phyloP scores from a whole-genome alignment of 345 rosid genomes.

The Mallotus nudiflorus region DNA sequence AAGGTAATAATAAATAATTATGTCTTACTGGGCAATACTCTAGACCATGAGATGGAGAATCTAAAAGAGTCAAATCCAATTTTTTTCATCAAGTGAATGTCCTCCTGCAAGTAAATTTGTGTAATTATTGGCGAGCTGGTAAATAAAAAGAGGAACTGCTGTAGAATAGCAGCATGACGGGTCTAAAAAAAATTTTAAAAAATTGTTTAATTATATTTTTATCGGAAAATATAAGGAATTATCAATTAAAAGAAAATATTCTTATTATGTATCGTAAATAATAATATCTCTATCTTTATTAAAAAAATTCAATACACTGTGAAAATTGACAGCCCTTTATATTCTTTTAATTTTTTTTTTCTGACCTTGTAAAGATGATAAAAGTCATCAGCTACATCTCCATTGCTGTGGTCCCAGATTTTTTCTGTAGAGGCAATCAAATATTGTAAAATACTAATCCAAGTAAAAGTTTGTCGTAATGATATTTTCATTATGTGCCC shows the following conservation, averaged over 20 bases:
- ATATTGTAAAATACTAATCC: too few relatives aligned
- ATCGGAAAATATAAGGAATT: too few relatives aligned
- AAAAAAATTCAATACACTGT: too few relatives aligned
- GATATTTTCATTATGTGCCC: too few relatives aligned
- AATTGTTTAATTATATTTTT: too few relatives aligned
- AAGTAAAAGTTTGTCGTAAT: too few relatives aligned
- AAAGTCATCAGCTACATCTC: constrained; percentile 29
- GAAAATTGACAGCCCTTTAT: too few relatives aligned
- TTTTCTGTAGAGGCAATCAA: background rate
- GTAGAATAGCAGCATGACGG: background rate
- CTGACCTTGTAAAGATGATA: constrained; percentile 29
- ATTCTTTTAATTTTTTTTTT: too few relatives aligned
- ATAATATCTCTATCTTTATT: too few relatives aligned
- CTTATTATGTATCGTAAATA: too few relatives aligned
- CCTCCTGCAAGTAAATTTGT: constrained; percentile 16
- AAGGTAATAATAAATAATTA: background rate
- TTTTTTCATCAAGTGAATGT: constrained; percentile 29
- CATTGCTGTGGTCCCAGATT: constrained; percentile 10
- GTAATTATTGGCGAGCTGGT: background rate
- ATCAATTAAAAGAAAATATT: too few relatives aligned
- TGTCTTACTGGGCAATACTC: constrained; percentile 34
- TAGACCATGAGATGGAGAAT: constrained; percentile 38
- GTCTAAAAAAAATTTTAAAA: background rate
- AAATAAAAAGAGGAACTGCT: background rate
- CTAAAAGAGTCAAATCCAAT: constrained; percentile 35